Conservation (phyloP, 2,329 filamentous ascomycete genomes). For the Rosellinia necatrix region DNA sequence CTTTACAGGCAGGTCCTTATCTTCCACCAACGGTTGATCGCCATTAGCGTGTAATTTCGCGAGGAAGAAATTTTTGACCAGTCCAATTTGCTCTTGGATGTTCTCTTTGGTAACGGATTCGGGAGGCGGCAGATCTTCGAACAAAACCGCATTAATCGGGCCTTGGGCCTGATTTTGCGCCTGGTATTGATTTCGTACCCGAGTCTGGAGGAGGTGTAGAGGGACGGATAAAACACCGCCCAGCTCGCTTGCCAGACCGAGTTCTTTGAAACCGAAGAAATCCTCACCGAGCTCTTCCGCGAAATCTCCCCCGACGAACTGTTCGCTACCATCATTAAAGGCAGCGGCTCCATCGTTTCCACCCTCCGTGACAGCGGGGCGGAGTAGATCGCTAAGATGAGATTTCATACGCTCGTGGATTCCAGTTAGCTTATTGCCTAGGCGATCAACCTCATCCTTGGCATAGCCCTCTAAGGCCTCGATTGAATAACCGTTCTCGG, state of each 20-base stretch:
- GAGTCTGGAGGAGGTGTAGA: constrained; percentile 88
- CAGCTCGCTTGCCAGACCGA: constrained; percentile 90
- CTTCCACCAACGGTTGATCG: constrained; percentile 84
- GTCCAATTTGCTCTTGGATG: constrained; percentile 78
- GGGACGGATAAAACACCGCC: constrained; percentile 89
- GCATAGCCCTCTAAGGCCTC: constrained; percentile 83
- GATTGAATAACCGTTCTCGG: constrained; percentile 82
- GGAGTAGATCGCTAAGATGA: constrained; percentile 89
- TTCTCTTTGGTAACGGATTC: constrained; percentile 80
- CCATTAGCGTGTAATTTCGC: constrained; percentile 84
- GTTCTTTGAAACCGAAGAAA: constrained; percentile 97
- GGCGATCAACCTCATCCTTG: constrained; percentile 89
- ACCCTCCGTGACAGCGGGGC: constrained; percentile 81
- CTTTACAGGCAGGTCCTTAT: constrained; percentile 92
- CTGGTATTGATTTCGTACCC: constrained; percentile 84
- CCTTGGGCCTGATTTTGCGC: constrained; percentile 70
- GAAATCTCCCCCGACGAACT: constrained; percentile 96
- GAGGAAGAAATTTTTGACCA: constrained; percentile 90
- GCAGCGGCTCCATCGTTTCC: constrained; percentile 81
- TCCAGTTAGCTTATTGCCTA: constrained; percentile 75
- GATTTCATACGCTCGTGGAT: constrained; percentile 95
- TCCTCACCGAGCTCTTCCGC: constrained; percentile 97
- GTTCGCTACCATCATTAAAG: constrained; percentile 96
- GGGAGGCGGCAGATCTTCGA: constrained; percentile 70
- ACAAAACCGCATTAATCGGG: constrained; percentile 62